Conservation (phyloP, 176 grass and related monocot genomes). For the Ensete ventricosum region DNA sequence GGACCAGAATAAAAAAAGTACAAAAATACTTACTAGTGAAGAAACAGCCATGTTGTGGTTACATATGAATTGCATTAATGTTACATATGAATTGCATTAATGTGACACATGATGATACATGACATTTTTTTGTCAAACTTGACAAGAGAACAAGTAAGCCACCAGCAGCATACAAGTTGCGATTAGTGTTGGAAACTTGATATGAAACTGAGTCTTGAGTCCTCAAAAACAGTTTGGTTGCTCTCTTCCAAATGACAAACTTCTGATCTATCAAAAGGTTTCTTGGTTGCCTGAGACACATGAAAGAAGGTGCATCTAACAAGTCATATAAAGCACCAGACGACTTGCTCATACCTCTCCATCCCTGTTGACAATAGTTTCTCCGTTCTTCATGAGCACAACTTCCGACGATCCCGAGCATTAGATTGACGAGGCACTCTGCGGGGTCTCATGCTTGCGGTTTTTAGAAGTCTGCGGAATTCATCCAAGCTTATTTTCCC, state of each 20-base stretch:
- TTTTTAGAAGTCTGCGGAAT: conserved; percentile 87
- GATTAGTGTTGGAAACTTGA: neutral
- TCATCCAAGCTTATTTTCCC: conserved; percentile 91
- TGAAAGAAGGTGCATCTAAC: neutral
- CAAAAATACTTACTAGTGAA: too few relatives aligned
- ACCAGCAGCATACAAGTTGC: neutral
- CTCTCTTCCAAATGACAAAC: neutral
- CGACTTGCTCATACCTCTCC: neutral
- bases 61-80: too few relatives aligned
- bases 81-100: too few relatives aligned
- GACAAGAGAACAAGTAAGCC: neutral
- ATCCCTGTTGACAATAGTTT: neutral
- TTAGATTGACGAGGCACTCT: conserved; percentile 30
- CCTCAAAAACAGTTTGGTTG: neutral
- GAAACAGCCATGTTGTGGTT: too few relatives aligned
- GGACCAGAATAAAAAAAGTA: too few relatives aligned
- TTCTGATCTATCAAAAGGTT: neutral
- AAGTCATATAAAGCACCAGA: neutral
- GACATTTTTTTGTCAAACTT: too few relatives aligned
- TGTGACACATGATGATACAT: too few relatives aligned
- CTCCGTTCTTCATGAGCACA: neutral
- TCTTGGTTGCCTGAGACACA: neutral
- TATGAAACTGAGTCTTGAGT: neutral
- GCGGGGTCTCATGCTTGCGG: conserved; percentile 74
- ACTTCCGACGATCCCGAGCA: neutral